Evolutionary conservation across 768 basidiomycete species (phyloP).

Genomic region (Lepiota brunneoincarnata): DNA sequence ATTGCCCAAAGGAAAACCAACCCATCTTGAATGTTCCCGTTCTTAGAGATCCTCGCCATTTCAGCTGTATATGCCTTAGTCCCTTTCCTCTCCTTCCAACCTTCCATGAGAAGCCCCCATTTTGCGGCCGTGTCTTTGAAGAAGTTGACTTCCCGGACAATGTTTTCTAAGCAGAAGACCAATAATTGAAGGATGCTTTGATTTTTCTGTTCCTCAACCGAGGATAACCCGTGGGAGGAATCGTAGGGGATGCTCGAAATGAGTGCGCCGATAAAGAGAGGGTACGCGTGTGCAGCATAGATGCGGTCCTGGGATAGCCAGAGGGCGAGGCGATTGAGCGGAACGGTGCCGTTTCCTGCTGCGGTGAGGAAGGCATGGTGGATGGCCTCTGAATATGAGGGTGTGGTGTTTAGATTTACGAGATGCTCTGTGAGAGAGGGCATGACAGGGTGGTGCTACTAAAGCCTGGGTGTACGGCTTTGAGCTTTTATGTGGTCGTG

Average conservation of each 20-base stretch:
- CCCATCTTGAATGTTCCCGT: constrained; percentile 54
- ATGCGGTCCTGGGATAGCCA: constrained; percentile 75
- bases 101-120: constrained; percentile 43
- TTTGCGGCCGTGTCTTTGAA: constrained; percentile 50
- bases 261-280: constrained; percentile 65
- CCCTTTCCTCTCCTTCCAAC: constrained; percentile 52
- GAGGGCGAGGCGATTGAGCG: constrained; percentile 44
- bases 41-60: constrained; percentile 52
- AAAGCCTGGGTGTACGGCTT: not conserved
- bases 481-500: no score
- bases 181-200: constrained; percentile 45
- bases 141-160: constrained; percentile 55
- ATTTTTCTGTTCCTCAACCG: constrained; percentile 33
- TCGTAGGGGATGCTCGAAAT: constrained; percentile 59
- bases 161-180: constrained; percentile 51
- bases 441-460: not conserved
- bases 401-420: constrained; percentile 28
- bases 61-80: constrained; percentile 74
- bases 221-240: constrained; percentile 25
- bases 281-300: constrained; percentile 74
- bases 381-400: constrained; percentile 46
- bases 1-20: constrained; percentile 77
- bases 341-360: constrained; percentile 52
- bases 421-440: constrained; percentile 33
- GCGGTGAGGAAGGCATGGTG: constrained; percentile 57